phyloP scores from a whole-genome alignment of 768 basidiomycete genomes.

The Podaxis pistillaris region DNA sequence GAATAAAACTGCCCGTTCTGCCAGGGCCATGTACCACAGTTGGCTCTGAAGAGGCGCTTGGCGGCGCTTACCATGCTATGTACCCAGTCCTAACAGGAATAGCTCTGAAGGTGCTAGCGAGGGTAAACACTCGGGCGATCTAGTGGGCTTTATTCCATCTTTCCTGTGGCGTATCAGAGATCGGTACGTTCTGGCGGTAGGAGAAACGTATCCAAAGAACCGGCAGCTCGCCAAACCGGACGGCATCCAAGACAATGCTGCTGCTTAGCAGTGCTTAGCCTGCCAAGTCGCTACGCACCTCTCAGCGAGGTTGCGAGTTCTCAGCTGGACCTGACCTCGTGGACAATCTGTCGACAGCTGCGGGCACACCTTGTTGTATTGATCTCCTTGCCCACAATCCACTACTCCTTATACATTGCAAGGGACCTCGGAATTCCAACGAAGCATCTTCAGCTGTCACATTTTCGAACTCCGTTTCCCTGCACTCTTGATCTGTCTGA shows the following conservation, averaged over 20 bases:
- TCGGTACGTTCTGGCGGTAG: conserved; percentile 27
- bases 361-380: neutral
- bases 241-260: neutral
- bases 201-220: conserved; percentile 15
- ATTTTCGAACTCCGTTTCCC: conserved; percentile 26
- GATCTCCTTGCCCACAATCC: conserved; percentile 11
- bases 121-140: conserved; percentile 39
- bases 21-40: conserved; percentile 33
- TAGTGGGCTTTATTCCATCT: conserved; percentile 60
- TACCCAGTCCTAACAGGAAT: conserved; percentile 75
- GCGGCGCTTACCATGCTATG: conserved; percentile 52
- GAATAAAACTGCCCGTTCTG: conserved; percentile 50
- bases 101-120: conserved; percentile 44
- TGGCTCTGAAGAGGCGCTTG: conserved; percentile 40
- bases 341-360: conserved; percentile 12
- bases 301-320: conserved; percentile 5
- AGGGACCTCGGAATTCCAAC: conserved; percentile 25
- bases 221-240: neutral
- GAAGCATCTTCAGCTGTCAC: conserved; percentile 21
- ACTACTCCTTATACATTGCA: conserved; percentile 23
- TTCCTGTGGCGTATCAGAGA: conserved; percentile 39
- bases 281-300: neutral
- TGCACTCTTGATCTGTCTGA: conserved; percentile 27
- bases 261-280: neutral
- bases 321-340: neutral